Percentiles rank a stretch among this genome's conserved stretches.
phyloP scores from a whole-genome alignment of 768 basidiomycete species.

The Mycena rosella region DNA sequence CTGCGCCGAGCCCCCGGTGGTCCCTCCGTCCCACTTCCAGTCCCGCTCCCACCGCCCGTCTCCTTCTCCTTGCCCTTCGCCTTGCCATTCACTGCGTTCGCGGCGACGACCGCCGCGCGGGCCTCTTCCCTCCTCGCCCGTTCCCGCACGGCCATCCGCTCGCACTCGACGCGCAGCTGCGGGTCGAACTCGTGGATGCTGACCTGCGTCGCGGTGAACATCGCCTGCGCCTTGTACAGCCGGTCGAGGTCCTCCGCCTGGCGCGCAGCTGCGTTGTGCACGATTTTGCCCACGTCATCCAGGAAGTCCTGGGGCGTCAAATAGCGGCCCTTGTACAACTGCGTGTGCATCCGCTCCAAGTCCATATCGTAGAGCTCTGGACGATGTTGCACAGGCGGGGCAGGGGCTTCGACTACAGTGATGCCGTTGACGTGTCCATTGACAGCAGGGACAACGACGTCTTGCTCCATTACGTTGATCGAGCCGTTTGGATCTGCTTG shows the following conservation, averaged over 20 bases:
- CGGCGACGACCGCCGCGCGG: constrained; percentile 71
- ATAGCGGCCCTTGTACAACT: constrained; percentile 88
- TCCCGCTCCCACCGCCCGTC: constrained; percentile 43
- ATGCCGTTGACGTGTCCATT: constrained; percentile 58
- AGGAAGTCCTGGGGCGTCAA: constrained; percentile 91
- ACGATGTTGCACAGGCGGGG: constrained; percentile 50
- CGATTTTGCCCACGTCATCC: constrained; percentile 83
- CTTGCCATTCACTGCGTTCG: constrained; percentile 46
- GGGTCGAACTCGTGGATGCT: constrained; percentile 90
- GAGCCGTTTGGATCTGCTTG: constrained; percentile 56
- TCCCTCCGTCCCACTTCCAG: constrained; percentile 46
- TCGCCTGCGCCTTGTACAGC: constrained; percentile 85
- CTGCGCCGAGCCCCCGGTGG: constrained; percentile 73
- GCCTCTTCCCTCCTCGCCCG: constrained; percentile 71
- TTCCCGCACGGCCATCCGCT: constrained; percentile 86
- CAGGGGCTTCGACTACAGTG: constrained; percentile 50
- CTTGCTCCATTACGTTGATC: constrained; percentile 58
- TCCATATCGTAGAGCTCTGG: constrained; percentile 87
- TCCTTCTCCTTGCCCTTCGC: constrained; percentile 58
- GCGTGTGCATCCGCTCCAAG: constrained; percentile 89
- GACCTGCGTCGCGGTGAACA: constrained; percentile 89
- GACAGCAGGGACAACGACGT: constrained; percentile 46
- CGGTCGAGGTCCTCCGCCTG: constrained; percentile 78
- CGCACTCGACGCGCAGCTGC: constrained; percentile 84
- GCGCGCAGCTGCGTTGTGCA: constrained; percentile 76